Evolutionary conservation across 2,329 filamentous ascomycete genomes (phyloP).

Genomic region (Westerdykella sp.): DNA sequence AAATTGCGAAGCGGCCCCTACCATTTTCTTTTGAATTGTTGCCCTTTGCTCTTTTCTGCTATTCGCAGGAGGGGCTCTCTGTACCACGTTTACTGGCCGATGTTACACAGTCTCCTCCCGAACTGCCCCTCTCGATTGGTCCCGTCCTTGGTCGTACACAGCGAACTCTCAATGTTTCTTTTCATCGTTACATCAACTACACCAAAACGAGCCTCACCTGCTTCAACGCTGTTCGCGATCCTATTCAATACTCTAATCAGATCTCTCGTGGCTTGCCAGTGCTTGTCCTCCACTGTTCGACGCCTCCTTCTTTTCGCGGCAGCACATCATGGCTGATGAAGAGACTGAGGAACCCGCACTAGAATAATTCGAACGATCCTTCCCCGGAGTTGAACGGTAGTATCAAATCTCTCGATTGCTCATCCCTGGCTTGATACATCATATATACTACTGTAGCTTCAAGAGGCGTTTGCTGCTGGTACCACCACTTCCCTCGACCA

Average conservation of each 20-base stretch:
- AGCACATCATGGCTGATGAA: not conserved
- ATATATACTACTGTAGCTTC: not conserved
- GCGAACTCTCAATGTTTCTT: conserved; percentile 18
- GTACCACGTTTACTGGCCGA: no score
- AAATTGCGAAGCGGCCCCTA: no score
- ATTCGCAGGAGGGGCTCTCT: not conserved
- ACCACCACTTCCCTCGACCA: not conserved
- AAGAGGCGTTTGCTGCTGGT: not conserved
- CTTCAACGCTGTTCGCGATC: conserved; percentile 11
- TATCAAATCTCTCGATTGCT: not conserved
- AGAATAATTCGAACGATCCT: not conserved
- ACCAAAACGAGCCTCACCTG: conserved; percentile 21
- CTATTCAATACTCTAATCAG: not conserved
- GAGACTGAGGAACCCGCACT: not conserved
- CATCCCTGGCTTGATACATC: not conserved
- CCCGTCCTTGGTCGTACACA: conserved; percentile 19
- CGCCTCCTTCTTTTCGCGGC: not conserved
- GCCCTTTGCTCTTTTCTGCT: conserved; percentile 1
- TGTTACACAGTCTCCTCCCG: not conserved
- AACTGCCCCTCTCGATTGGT: conserved; percentile 11
- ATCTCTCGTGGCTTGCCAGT: not conserved
- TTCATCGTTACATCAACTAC: conserved; percentile 32
- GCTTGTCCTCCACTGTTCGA: not conserved
- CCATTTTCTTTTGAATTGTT: no score
- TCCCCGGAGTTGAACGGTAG: not conserved